Base-by-base conservation (phyloP, 768 basidiomycete genomes). In the Podaxis pistillaris region DNA sequence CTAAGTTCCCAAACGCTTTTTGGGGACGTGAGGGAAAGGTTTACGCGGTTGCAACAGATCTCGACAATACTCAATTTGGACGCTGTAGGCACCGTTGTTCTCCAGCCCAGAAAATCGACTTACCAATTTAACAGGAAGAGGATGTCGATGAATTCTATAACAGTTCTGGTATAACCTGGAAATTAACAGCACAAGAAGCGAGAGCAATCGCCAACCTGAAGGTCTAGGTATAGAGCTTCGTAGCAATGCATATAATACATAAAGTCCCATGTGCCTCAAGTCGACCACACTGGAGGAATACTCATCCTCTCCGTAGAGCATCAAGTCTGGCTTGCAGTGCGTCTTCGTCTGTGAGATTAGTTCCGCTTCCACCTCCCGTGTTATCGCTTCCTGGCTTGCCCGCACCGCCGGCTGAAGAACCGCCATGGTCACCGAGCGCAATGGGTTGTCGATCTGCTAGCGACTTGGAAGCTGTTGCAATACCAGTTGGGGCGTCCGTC, bases 101-200 rank as follows among this genome's bases (percentile, higher is more conserved):
- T 50, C n/a, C 22, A 58, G 54, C 17, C n/a, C 54, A 24, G 33
- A 24, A 15, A 52, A 50, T 40, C 12, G 26, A 6, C 52, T 64
- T 11, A 49, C 40, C 38, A 26, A 61, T 66, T 38, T 69, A 51
- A 40, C 68, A 95, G 94, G 95, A 96, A 67, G 96, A 97, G 74
- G 93, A 95, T 67, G 88, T 95, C 4, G 91, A 96, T 66, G 93
- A 96, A 58, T 97, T 98, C 73, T 98, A 94, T 74, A 93, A 90
- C 66, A 86, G 91, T 57, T 96, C 94, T 2, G 96, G 96, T 19
- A 94, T 97, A 65, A 83, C 87, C 12, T 96, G 94, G 94, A 90
- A 89, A 69, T 71, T 96, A 59, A 89, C 82, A 65, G 79, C 86
- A 65, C 84, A 87, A 62, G 94, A 96, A 67, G 93, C 91, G 53